A percentile compares a stretch with the other conserved stretches of the same genome.
Conservation (phyloP, 192 early-diverging fungal species). For the Neocallimastix lanati region DNA sequence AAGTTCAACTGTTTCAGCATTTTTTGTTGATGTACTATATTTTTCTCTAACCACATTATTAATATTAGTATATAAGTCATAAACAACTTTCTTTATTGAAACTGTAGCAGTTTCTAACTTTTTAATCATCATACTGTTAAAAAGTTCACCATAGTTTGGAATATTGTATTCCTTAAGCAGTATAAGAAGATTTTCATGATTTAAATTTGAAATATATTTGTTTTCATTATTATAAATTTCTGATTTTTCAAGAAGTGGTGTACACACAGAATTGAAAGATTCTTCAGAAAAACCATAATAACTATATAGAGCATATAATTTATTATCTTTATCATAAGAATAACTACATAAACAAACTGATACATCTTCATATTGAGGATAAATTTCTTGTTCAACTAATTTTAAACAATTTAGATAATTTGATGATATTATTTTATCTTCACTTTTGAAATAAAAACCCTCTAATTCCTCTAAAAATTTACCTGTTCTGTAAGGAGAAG, state of each 20-base stretch:
- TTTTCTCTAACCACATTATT: not conserved
- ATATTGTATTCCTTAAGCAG: not conserved
- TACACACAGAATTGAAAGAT: not conserved
- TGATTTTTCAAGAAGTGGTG: not conserved
- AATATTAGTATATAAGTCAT: not conserved
- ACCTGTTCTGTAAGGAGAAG: too few relatives aligned
- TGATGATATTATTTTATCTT: not conserved
- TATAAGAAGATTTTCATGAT: not conserved
- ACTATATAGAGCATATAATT: not conserved
- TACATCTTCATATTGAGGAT: not conserved
- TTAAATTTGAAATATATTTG: not conserved
- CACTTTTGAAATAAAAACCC: too few relatives aligned
- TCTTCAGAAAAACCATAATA: not conserved
- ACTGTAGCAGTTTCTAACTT: not conserved
- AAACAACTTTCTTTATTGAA: not conserved
- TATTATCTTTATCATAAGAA: not conserved
- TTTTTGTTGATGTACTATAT: not conserved
- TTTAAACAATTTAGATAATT: not conserved
- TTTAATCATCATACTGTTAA: not conserved
- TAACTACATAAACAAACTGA: not conserved
- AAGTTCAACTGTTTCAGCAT: not conserved
- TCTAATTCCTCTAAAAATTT: too few relatives aligned
- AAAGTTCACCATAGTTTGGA: not conserved
- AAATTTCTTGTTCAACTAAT: not conserved
- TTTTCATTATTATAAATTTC: not conserved